Evolutionary conservation across 2,329 filamentous ascomycete genomes (phyloP), one percentile per base, ranked within the genome.

Genomic region (Verticillium tricorpus): DNA sequence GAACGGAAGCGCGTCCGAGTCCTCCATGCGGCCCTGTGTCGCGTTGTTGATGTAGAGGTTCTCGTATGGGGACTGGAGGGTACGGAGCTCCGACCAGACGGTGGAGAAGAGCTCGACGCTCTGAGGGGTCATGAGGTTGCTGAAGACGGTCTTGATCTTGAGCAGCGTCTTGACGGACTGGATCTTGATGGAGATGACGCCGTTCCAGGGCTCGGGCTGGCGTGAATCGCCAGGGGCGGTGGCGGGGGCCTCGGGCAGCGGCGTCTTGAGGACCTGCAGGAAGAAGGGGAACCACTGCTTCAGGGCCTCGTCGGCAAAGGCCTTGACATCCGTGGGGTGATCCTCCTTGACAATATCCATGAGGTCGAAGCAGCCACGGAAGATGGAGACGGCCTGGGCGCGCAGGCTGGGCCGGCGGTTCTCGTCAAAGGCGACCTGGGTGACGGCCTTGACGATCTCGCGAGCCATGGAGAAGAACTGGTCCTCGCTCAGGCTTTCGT

Each of bases 341-440:
- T 96, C 92, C 67, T 97, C 93, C 81, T 97, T 90, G 67, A 98
- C 91, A 86, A 97, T 96, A 77, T 98, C 93, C 78, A 99, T 86
- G 61, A 95, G 91, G 73, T 98, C 93, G 74, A 99, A 96, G 76
- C 92, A 97, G 57, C 88, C 88, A 62, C 92, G 86, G 81, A 98
- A 97, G 62, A 97, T 91, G 50, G 90, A 92, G 52, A 98, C 89
- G 45, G 95, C 91, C 67, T 98, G 81, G 34, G 93, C 92, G 64
- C 95, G 86, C 62, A 97, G 81, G 63, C 87, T 86, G 11, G 90
- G 83, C 72, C 91, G 93, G 68, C 91, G 87, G 64, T 82, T 83
- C 63, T 90, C 85, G 72, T 91, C 91, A 61, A 91, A 82, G 15
- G 93, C 92, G 40, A 97, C 89, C 69, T 91, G 85, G 73, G 92